phyloP scores from a whole-genome alignment of 495 filamentous ascomycete species.

The Glarea lozoyensis region DNA sequence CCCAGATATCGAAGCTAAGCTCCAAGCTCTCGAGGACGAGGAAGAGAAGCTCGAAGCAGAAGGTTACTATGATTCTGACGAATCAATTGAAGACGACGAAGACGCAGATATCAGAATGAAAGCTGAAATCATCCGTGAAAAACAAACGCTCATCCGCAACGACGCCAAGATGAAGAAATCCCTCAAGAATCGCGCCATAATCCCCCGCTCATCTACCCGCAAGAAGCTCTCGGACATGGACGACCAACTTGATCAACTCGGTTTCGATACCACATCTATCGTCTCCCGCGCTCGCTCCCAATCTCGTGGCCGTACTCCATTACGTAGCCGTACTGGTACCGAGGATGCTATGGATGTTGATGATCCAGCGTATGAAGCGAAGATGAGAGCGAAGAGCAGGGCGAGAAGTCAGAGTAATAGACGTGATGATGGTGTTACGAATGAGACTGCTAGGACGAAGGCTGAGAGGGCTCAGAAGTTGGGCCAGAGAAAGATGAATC shows the following conservation, averaged over 20 bases:
- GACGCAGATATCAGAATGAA: slow-evolving; percentile 82
- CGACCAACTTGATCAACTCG: slow-evolving; percentile 69
- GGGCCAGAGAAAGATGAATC: slow-evolving; percentile 95
- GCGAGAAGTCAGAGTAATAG: slow-evolving; percentile 78
- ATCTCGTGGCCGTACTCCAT: slow-evolving; percentile 52
- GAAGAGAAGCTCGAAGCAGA: slow-evolving; percentile 83
- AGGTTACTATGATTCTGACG: slow-evolving; percentile 50
- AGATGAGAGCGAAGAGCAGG: slow-evolving; percentile 67
- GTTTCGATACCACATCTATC: slow-evolving; percentile 71
- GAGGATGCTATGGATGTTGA: slow-evolving; percentile 83
- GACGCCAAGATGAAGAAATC: slow-evolving; percentile 86
- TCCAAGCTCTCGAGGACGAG: slow-evolving; percentile 85
- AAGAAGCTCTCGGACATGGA: slow-evolving; percentile 77
- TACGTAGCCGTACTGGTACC: slow-evolving; percentile 37
- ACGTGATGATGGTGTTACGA: slow-evolving; percentile 67
- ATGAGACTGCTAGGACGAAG: slow-evolving; percentile 54
- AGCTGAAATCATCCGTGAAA: slow-evolving; percentile 90
- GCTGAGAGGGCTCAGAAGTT: slow-evolving; percentile 81
- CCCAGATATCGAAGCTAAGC: slow-evolving; percentile 87
- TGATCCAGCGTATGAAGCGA: slow-evolving; percentile 44
- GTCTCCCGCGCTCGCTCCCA: slow-evolving; percentile 60
- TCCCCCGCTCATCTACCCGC: slow-evolving; percentile 71
- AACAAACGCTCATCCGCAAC: slow-evolving; percentile 78
- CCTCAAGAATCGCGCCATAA: slow-evolving; percentile 89
- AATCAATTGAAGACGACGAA: slow-evolving; percentile 67